Evolutionary conservation across 805 yeast species (phyloP).

Genomic region (Torulaspora indica): DNA sequence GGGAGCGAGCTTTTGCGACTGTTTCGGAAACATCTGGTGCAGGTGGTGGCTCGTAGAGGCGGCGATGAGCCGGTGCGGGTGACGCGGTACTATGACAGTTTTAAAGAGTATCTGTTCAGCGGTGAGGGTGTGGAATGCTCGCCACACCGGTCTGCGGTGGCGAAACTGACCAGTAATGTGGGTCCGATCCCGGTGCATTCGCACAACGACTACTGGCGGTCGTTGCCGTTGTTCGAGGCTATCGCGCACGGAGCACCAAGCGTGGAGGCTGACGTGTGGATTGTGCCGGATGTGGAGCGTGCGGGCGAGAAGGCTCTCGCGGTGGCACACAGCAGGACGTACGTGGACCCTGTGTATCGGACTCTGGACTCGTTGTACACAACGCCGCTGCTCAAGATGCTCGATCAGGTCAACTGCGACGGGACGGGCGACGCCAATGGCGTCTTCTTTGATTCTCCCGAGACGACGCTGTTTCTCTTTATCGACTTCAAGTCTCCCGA

Average conservation of each 20-base stretch:
- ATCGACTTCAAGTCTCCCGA: conserved; percentile 60
- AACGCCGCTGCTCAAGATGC: conserved; percentile 46
- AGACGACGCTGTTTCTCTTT: conserved; percentile 53
- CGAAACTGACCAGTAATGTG: conserved; percentile 28
- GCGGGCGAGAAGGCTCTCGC: conserved; percentile 40
- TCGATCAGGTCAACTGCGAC: conserved; percentile 45
- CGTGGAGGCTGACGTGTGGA: conserved; percentile 67
- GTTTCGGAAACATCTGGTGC: conserved; percentile 14
- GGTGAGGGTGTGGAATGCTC: conserved; percentile 8
- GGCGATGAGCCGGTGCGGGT: conserved; percentile 3
- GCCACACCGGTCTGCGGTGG: conserved; percentile 18
- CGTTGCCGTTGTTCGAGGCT: conserved; percentile 55
- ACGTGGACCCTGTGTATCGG: conserved; percentile 39
- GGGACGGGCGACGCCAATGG: conserved; percentile 31
- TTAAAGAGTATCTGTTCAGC: conserved; percentile 13
- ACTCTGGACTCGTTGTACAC: conserved; percentile 51
- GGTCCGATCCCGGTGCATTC: conserved; percentile 45
- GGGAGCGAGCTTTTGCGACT: conserved; percentile 14
- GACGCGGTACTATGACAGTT: conserved; percentile 19
- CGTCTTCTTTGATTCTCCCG: conserved; percentile 42
- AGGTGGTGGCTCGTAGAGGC: not conserved
- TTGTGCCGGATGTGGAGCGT: conserved; percentile 25
- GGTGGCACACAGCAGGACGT: conserved; percentile 58
- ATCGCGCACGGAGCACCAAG: conserved; percentile 47
- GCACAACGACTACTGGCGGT: conserved; percentile 68